Evolutionary conservation across 179 eudicot species (phyloP), one percentile per base, ranked within the genome.

Genomic region (Actinidia arguta): DNA sequence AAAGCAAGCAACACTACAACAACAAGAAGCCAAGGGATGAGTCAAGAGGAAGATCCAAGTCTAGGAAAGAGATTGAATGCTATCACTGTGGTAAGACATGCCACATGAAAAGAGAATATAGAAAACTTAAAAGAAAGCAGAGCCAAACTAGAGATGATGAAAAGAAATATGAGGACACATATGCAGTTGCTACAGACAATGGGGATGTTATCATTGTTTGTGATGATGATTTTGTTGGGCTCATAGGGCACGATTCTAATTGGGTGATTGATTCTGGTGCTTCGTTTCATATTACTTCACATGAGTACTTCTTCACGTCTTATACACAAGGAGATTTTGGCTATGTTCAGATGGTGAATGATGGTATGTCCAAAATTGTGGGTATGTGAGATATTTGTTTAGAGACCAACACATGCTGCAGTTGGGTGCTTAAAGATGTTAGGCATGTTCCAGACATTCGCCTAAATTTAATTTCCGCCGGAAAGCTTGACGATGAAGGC

Each of bases 401-500:
- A 10, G 68, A 63, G 27, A 63, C 68, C 3, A 63, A 16, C 27
- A 25, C 11, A 8, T 14, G 68, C 1, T 63, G 68, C 17, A 63
- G 12, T 5, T 22, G 25, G 17, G 6, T 63, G 2, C 68, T 81
- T 12, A 80, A 71, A 22, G 55, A 52, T 55, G 67, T 80, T 6
- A 48, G 44, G 22, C 66, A 71, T 80, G 63, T 73, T 24, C 27
- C 13, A 0, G 68, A 61, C 13, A 59, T 61, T 59, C 11, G 39
- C 0, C 36, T 81, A 2, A 73, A 55, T 47, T 27, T 62, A 27
- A 73, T 81, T 0, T 73, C 79, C 10, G 20, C 54, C 0, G 11
- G 63, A 1, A n/a, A 73, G 25, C n/a, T 81, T 4, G 79, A 81
- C 42, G 77, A 56, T 36, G 76, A 70, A 2, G 77, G 68, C 0